phyloP scores from a whole-genome alignment of 495 filamentous ascomycete species.

The Aspergillus kassunensis region DNA sequence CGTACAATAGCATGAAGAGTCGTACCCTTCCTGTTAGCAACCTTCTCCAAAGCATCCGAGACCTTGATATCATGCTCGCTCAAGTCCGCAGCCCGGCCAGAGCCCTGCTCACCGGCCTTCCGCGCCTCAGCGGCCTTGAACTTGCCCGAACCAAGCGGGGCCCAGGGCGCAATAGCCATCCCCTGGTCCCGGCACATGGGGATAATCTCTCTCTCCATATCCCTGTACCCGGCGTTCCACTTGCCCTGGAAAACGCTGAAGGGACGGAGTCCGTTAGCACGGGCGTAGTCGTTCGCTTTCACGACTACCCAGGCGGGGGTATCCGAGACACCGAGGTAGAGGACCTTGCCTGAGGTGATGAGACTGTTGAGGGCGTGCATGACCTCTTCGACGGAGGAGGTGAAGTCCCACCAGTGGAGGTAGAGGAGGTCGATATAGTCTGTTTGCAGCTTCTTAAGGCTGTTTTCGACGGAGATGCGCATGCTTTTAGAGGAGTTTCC shows the following conservation, averaged over 20 bases:
- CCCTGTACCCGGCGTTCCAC: conserved; percentile 43
- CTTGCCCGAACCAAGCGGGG: conserved; percentile 4
- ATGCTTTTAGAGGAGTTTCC: conserved; percentile 56
- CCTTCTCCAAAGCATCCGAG: conserved; percentile 43
- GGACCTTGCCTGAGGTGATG: conserved; percentile 38
- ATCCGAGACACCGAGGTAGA: conserved; percentile 45
- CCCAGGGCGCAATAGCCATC: conserved; percentile 7
- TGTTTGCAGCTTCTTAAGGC: conserved; percentile 60
- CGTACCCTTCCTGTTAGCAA: conserved; percentile 46
- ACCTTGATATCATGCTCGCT: conserved; percentile 30
- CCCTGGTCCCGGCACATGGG: conserved; percentile 25
- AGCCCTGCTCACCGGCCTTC: neutral
- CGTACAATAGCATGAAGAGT: conserved; percentile 13
- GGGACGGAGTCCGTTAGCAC: conserved; percentile 18
- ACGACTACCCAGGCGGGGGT: conserved; percentile 37
- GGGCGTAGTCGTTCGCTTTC: conserved; percentile 34
- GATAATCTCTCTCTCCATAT: conserved; percentile 33
- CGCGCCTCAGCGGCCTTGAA: conserved; percentile 25
- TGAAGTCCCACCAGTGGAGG: conserved; percentile 45
- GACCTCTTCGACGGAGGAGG: conserved; percentile 40
- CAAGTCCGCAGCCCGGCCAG: conserved; percentile 30
- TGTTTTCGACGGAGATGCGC: conserved; percentile 35
- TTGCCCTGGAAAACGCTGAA: conserved; percentile 33
- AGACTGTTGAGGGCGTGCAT: conserved; percentile 42
- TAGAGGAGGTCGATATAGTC: conserved; percentile 57